Base-by-base conservation (phyloP, 805 yeast genomes). In the Starmerella geochares region DNA sequence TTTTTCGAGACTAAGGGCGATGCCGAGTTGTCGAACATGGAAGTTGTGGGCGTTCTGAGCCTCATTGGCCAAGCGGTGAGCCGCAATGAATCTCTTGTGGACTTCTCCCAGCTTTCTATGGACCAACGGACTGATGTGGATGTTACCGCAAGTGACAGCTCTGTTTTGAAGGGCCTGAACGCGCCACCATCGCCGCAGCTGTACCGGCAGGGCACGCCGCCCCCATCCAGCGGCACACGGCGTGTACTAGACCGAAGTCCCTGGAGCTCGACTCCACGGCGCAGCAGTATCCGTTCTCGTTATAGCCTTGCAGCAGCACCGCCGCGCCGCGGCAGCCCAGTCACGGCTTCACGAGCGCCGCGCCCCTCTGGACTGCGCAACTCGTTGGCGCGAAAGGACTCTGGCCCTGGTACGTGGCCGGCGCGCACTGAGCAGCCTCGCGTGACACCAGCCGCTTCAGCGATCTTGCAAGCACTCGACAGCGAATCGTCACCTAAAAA, bases 1-100 rank as follows among this genome's bases (percentile, higher is more conserved):
- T 84, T 84, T 60, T 84, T 84, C 61, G 73, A 73, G 20, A 70
- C 68, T 28, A 84, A 82, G 62, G 92, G 92, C 16, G 75, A 77
- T 50, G 66, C 65, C 10, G 86, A 87, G n/a, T 69, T 85, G 54
- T 71, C 79, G 11, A 83, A 79, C 21, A 70, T 83, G 43, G 94
- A 85, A 62, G 74, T 80, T 56, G 87, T 81, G 61, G 94, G 92
- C 7, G 90, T 85, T 0, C 62, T 80, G 53, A 76, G 87, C 5
- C 65, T 84, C 16, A 69, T 76, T 52, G 67, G 68, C 17, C 74
- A 71, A 53, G 62, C 61, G 2, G 59, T 56, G 24, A 49, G 56
- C 38, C 58, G 58, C 20, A 54, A 59, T 45, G 63, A 60, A 49
- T 52, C 58, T 17, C 52, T 59, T 6, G 46, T 59, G 4, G 62